Percentiles rank a stretch among this genome's conserved stretches.
These are phyloP conservation scores for Rhizoclosmatium sp. DNA, from an alignment of 192 early-diverging fungal species.

Conservation along the genomic window DNA sequence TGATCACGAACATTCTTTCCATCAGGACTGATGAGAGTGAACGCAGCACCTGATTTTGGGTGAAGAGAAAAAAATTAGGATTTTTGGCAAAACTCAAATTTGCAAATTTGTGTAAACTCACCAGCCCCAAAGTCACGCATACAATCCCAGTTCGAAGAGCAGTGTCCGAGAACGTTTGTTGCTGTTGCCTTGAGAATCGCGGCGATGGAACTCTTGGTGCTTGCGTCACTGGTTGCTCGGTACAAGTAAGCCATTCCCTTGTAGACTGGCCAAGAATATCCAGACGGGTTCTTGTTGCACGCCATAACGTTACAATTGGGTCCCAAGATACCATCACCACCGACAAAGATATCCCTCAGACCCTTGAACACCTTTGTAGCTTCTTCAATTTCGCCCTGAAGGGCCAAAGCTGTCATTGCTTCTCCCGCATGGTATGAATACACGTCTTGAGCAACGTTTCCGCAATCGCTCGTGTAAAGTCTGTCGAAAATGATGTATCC, in stretches of 20 bases:
- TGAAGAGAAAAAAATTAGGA: conserved; percentile 12
- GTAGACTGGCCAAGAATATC: conserved; percentile 33
- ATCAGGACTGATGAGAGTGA: conserved; percentile 16
- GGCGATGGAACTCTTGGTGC: background rate
- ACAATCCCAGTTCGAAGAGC: background rate
- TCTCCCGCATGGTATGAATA: conserved; percentile 36
- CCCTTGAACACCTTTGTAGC: conserved; percentile 7
- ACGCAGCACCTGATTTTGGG: background rate
- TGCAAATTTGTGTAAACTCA: too few species aligned
- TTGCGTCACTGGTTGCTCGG: background rate
- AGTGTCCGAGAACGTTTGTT: background rate
- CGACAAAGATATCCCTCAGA: conserved; percentile 40
- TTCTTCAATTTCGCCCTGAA: conserved; percentile 5
- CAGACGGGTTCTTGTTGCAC: conserved; percentile 10
- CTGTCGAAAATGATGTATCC: conserved; percentile 31
- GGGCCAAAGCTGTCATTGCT: conserved; percentile 2
- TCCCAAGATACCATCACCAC: conserved; percentile 21
- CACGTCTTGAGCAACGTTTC: background rate
- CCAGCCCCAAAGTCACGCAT: background rate
- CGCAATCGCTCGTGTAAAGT: conserved; percentile 1
- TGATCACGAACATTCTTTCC: conserved; percentile 36
- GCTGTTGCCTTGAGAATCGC: conserved; percentile 12
- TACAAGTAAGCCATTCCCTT: conserved; percentile 28
- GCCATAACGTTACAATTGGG: conserved; percentile 1
- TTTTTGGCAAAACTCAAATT: background rate